A percentile compares a stretch with the other conserved stretches of the same genome.
phyloP scores from a whole-genome alignment of 2,329 filamentous ascomycete genomes.

The Fusarium duplospermum region DNA sequence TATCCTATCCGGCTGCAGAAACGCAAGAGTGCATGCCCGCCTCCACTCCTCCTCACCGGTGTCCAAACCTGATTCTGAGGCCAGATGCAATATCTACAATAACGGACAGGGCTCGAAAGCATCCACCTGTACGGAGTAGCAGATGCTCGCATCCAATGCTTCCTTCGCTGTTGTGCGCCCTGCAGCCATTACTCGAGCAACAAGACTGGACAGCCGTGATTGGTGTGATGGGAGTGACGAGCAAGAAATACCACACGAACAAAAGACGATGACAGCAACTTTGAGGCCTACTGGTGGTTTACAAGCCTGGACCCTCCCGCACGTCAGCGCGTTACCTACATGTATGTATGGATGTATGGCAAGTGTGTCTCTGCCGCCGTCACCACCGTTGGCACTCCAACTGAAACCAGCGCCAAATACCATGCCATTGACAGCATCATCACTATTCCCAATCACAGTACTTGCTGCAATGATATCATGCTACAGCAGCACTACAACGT shows the following conservation, averaged over 20 bases:
- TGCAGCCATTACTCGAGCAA: neutral
- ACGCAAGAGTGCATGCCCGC: neutral
- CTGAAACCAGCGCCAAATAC: conserved; percentile 7
- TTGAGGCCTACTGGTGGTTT: neutral
- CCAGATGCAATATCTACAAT: conserved; percentile 5
- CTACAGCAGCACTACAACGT: conserved; percentile 40
- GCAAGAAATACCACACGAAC: neutral
- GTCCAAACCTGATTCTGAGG: conserved; percentile 21
- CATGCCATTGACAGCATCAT: conserved; percentile 8
- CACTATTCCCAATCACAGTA: conserved; percentile 2
- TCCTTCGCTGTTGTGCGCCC: neutral
- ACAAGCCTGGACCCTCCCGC: neutral
- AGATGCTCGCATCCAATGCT: neutral
- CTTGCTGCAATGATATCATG: conserved; percentile 49
- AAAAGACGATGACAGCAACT: neutral
- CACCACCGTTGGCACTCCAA: conserved; percentile 1
- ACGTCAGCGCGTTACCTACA: neutral
- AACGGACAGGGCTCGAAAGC: neutral
- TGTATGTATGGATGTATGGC: neutral
- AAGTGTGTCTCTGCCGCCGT: neutral
- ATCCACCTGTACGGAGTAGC: neutral
- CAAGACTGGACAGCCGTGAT: neutral
- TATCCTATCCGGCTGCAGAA: neutral
- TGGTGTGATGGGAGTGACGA: neutral
- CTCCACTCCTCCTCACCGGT: conserved; percentile 3